Evolutionary conservation across 495 filamentous ascomycete species (phyloP), one percentile per base, ranked within the genome.

Genomic region (Penicillium soppii): DNA sequence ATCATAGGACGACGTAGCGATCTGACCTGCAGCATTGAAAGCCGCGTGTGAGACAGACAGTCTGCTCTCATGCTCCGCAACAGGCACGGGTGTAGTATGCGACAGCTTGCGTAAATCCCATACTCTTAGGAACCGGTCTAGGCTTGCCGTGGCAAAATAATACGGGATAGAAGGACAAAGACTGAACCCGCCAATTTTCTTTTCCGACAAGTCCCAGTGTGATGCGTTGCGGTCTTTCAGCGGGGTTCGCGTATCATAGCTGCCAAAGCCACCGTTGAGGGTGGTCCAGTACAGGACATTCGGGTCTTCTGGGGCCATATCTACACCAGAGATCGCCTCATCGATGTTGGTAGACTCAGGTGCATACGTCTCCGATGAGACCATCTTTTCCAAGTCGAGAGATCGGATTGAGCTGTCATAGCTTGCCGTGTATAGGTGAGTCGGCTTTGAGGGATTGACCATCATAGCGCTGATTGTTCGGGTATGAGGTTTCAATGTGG

Each of bases 151-250:
- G 1, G 92, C 90, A n/a, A 94, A 62, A 32, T 94, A 82, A 66
- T 97, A 85, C 0, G 90, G 82, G 0, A 87, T 75, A 0, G 79
- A 66, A 0, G 95, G 94, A 54, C 92, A 83, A 3, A 96, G 62
- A 1, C 83, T 86, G 72, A 97, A 96, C 1, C 94, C 94, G 20
- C 95, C 95, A 43, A 98, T 97, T 61, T 98, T 98, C 69, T 94
- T 92, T 43, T 95, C 90, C 1, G 85, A 87, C 8, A 98, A 71
- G n/a, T 82, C 73, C 78, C 87, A 92, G 6, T 84, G 72, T 3
- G 91, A 81, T 4, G 74, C 66, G 1, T 70, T 67, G 10, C 54
- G 72, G n/a, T 79, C 69, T 1, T 59, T 58, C 0, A 65, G 41
- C 17, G 82, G 76, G 5, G 80, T 74, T 13, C 91, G 84, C 44